A percentile compares a stretch with the other conserved stretches of the same genome.
These are phyloP conservation scores for Dothistroma pini DNA, from an alignment of 2,329 filamentous ascomycete species.

Conservation along the genomic window DNA sequence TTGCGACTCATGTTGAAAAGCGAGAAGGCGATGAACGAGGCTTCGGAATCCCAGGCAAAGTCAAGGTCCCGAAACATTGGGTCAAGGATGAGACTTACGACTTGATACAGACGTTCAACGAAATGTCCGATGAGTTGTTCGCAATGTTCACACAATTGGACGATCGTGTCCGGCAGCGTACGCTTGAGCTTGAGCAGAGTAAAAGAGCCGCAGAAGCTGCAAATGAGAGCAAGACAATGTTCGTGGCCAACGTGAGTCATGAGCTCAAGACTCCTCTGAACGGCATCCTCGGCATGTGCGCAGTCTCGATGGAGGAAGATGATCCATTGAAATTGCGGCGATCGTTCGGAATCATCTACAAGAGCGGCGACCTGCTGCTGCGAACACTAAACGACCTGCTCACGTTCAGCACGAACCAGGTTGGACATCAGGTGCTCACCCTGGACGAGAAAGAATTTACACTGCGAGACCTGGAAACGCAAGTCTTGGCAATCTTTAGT, in stretches of 20 bases:
- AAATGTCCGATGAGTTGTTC: conserved; percentile 86
- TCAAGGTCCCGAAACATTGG: conserved; percentile 68
- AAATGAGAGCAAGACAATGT: conserved; percentile 73
- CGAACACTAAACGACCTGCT: conserved; percentile 85
- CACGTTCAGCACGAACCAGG: conserved; percentile 93
- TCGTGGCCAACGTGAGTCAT: conserved; percentile 41
- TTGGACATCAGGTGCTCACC: conserved; percentile 70
- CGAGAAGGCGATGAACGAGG: conserved; percentile 41
- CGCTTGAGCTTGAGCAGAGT: conserved; percentile 78
- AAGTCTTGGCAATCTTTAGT: conserved; percentile 81
- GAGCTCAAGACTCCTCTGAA: conserved; percentile 93
- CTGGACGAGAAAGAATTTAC: conserved; percentile 84
- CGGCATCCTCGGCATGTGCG: conserved; percentile 90
- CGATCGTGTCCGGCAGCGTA: conserved; percentile 77
- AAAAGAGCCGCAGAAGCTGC: conserved; percentile 92
- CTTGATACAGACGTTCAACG: conserved; percentile 79
- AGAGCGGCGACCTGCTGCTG: conserved; percentile 76
- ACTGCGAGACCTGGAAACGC: conserved; percentile 74
- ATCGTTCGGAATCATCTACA: conserved; percentile 83
- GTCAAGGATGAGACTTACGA: conserved; percentile 83
- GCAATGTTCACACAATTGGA: conserved; percentile 83
- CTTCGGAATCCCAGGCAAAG: conserved; percentile 83
- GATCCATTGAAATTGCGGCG: conserved; percentile 73
- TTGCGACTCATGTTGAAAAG: conserved; percentile 19
- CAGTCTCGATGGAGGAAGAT: conserved; percentile 87